A percentile compares a stretch with the other conserved stretches of the same genome.
phyloP scores from a whole-genome alignment of 2,329 filamentous ascomycete species.

The Coniochaeta sp. region DNA sequence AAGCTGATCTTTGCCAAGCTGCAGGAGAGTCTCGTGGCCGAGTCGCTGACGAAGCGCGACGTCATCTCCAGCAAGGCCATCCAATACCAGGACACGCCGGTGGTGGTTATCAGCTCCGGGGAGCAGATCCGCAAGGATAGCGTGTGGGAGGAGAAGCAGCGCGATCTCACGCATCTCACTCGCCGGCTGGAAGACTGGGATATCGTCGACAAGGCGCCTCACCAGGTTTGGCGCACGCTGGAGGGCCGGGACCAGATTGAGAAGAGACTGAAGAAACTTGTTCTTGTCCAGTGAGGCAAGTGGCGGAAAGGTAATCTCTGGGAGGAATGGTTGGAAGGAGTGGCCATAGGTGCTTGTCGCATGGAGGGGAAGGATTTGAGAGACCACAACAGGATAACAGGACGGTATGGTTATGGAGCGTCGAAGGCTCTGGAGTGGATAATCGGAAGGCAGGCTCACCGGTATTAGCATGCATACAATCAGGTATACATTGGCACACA shows the following conservation, averaged over 20 bases:
- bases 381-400: neutral
- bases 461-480: neutral
- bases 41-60: conserved; percentile 77
- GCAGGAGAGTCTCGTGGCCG: conserved; percentile 85
- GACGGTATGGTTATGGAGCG: neutral
- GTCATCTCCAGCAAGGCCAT: conserved; percentile 72
- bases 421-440: too few species aligned
- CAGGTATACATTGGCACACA: neutral
- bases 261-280: conserved; percentile 63
- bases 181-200: conserved; percentile 77
- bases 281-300: neutral
- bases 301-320: neutral
- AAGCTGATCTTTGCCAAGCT: conserved; percentile 85
- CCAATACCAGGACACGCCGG: conserved; percentile 64
- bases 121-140: conserved; percentile 56
- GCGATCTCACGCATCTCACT: conserved; percentile 75
- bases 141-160: conserved; percentile 77
- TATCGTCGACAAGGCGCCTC: conserved; percentile 74
- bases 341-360: neutral
- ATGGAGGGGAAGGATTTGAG: neutral
- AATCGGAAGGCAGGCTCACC: neutral
- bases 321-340: neutral
- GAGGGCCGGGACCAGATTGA: conserved; percentile 71
- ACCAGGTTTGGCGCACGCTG: conserved; percentile 74
- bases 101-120: conserved; percentile 79